Conservation (phyloP, 768 basidiomycete genomes). For the Rhodosporidiobolus sp. region DNA sequence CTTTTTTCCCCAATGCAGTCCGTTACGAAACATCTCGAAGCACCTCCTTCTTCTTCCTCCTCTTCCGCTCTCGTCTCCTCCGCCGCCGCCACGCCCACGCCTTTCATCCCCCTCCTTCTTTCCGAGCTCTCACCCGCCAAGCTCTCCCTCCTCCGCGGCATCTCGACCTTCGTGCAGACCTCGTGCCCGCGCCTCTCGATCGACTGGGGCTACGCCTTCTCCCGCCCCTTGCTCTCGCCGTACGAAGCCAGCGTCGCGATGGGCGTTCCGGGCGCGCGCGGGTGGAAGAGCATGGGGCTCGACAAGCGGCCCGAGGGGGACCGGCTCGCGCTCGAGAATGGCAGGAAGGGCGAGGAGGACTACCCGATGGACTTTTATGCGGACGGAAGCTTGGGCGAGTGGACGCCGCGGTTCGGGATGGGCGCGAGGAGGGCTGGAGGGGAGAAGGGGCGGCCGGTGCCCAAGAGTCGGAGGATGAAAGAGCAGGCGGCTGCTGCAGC, state of each 20-base stretch:
- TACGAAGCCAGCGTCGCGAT: constrained; percentile 89
- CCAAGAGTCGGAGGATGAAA: constrained; percentile 23
- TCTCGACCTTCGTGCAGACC: constrained; percentile 90
- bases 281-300: constrained; percentile 37
- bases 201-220: constrained; percentile 98
- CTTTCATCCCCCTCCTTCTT: constrained; percentile 73
- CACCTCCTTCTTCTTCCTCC: constrained; percentile 54
- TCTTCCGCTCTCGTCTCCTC: constrained; percentile 42
- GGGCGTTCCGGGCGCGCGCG: constrained; percentile 53
- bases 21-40: constrained; percentile 66
- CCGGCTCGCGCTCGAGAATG: constrained; percentile 38
- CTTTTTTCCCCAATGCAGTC: constrained; percentile 53
- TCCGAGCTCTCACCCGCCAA: constrained; percentile 97
- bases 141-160: constrained; percentile 71
- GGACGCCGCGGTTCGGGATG: constrained; percentile 45
- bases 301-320: not conserved
- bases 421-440: constrained; percentile 31
- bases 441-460: constrained; percentile 37
- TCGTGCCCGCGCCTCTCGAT: constrained; percentile 94
- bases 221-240: constrained; percentile 79
- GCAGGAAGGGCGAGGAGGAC: constrained; percentile 47
- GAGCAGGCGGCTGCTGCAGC: not conserved
- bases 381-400: constrained; percentile 48
- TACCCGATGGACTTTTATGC: constrained; percentile 99
- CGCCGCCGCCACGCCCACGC: constrained; percentile 14